Conservation (phyloP, 2,329 filamentous ascomycete genomes). For the Ophiostoma sp. region DNA sequence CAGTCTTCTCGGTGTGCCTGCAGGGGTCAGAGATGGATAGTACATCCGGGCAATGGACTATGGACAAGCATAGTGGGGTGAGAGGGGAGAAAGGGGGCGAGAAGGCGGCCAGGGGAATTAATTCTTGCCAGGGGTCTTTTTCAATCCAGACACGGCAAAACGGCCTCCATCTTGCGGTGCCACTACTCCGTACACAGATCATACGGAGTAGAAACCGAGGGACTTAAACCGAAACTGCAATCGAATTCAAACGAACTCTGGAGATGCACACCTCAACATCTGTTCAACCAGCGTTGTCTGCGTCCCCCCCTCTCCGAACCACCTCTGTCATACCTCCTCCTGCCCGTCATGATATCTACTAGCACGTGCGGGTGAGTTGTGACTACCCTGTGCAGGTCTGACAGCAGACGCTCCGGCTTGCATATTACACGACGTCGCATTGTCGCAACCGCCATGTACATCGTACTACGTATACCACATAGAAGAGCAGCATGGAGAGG, state of each 20-base stretch:
- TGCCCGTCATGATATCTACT: neutral
- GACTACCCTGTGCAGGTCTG: neutral
- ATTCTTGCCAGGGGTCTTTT: neutral
- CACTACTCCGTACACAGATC: neutral
- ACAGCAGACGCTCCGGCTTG: constrained; percentile 3
- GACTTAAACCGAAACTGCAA: no score
- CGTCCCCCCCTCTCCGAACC: no score
- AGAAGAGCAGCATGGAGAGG: neutral
- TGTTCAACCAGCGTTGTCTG: neutral
- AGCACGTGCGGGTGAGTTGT: neutral
- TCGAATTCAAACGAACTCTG: neutral
- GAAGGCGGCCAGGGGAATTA: constrained; percentile 1
- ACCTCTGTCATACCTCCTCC: neutral
- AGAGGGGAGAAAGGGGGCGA: constrained; percentile 10
- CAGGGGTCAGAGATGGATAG: neutral
- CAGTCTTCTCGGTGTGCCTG: neutral
- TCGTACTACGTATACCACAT: neutral
- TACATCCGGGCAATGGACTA: neutral
- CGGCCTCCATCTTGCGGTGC: neutral
- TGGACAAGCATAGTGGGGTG: constrained; percentile 15
- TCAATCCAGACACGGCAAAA: neutral
- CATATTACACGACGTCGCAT: constrained; percentile 7
- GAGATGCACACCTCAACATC: neutral
- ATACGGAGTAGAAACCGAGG: neutral
- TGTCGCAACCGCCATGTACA: neutral